Conservation (phyloP, 169 alveolate genomes). For the Plasmodium gonderi region DNA sequence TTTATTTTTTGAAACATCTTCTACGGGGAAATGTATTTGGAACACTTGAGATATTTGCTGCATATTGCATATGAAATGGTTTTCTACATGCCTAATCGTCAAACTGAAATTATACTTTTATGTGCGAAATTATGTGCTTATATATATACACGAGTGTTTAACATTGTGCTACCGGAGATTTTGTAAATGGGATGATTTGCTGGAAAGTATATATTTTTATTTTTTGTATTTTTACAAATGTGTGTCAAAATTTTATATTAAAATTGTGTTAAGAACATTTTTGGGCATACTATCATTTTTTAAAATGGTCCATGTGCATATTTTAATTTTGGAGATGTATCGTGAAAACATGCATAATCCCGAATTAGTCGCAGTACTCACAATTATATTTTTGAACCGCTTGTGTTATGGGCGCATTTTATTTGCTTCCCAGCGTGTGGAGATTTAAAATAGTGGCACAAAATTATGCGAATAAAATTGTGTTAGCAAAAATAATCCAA, state of each 20-base stretch:
- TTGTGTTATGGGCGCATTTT: neutral
- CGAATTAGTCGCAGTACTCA: neutral
- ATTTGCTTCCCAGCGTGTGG: neutral
- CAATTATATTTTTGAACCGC: neutral
- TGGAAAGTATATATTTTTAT: too few relatives aligned
- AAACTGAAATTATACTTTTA: neutral
- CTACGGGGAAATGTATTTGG: neutral
- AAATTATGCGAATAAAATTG: neutral
- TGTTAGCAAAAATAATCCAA: neutral
- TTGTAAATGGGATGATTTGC: too few relatives aligned
- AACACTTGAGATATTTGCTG: neutral
- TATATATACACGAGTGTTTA: neutral
- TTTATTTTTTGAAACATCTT: conserved; percentile 46
- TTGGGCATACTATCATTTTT: too few relatives aligned
- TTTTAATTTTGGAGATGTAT: too few relatives aligned
- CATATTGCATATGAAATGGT: neutral
- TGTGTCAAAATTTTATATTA: too few relatives aligned
- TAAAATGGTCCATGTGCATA: too few relatives aligned
- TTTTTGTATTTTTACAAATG: too few relatives aligned
- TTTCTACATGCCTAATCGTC: neutral
- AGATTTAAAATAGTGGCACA: neutral
- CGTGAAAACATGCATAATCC: too few relatives aligned
- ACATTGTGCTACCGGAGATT: too few relatives aligned
- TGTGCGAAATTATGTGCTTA: neutral
- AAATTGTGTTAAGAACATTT: too few relatives aligned